Conservation (phyloP, 2,329 filamentous ascomycete genomes). For the Apiospora marii region DNA sequence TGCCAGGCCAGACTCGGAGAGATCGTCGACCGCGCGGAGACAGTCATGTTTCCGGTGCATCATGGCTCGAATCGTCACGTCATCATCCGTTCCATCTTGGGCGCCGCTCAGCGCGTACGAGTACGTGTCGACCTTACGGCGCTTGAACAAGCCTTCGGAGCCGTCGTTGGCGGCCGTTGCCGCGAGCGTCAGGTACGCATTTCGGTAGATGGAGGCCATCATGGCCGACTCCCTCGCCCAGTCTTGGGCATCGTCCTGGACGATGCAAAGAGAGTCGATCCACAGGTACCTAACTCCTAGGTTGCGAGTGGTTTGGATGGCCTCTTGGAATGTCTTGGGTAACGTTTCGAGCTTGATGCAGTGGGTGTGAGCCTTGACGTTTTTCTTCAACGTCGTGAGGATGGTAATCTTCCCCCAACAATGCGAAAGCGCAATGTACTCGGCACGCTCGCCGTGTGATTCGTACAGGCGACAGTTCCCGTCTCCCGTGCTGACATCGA, state of each 20-base stretch:
- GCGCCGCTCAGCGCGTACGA: background rate
- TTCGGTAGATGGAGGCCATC: conserved; percentile 33
- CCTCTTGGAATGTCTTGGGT: too few species aligned
- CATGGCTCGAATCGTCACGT: background rate
- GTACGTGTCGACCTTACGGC: background rate
- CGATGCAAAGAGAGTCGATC: too few species aligned
- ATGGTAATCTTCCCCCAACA: too few species aligned
- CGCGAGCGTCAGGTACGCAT: conserved; percentile 27
- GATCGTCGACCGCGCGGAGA: background rate
- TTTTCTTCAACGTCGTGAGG: too few species aligned
- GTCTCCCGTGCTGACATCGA: too few species aligned
- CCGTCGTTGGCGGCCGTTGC: conserved; percentile 22
- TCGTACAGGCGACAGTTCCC: too few species aligned
- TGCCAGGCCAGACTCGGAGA: background rate
- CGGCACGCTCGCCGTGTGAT: too few species aligned
- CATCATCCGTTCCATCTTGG: background rate
- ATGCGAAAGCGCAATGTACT: too few species aligned
- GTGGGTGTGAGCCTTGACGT: too few species aligned
- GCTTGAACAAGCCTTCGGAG: background rate
- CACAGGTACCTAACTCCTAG: too few species aligned
- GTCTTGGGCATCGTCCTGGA: conserved; percentile 24
- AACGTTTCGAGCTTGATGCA: too few species aligned
- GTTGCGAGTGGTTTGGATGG: too few species aligned
- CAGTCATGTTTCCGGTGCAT: background rate
- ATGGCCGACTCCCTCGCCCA: conserved; percentile 30